Evolutionary conservation across 2,329 filamentous ascomycete species (phyloP).

Genomic region (Phyllosticta citriasiana): DNA sequence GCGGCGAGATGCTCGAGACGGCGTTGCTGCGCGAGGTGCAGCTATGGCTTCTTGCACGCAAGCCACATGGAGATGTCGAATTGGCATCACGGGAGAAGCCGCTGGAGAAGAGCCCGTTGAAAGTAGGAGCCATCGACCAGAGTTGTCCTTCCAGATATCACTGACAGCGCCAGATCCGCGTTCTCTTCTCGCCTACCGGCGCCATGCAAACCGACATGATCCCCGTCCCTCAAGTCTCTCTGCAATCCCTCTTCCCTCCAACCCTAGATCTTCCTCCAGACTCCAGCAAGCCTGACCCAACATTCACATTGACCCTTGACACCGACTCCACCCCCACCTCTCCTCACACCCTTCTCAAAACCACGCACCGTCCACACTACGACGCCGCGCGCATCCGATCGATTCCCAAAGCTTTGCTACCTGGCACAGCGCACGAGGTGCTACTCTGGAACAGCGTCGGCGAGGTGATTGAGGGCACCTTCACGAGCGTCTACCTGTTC

Average conservation of each 20-base stretch:
- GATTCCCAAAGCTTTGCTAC: slow-evolving; percentile 36
- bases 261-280: slow-evolving; percentile 40
- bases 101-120: not conserved
- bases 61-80: slow-evolving; percentile 5
- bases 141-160: not conserved
- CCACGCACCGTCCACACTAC: slow-evolving; percentile 64
- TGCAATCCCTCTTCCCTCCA: slow-evolving; percentile 49
- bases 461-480: slow-evolving; percentile 75
- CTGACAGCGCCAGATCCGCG: slow-evolving; percentile 39
- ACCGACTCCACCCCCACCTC: slow-evolving; percentile 39
- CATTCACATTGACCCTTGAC: slow-evolving; percentile 41
- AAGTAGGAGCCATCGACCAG: not conserved
- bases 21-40: slow-evolving; percentile 25
- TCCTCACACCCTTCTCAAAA: slow-evolving; percentile 79
- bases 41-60: slow-evolving; percentile 12
- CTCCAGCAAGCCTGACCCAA: slow-evolving; percentile 14
- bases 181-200: slow-evolving; percentile 39
- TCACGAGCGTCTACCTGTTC: slow-evolving; percentile 75
- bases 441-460: slow-evolving; percentile 57
- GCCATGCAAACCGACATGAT: slow-evolving; percentile 29
- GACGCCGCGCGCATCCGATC: slow-evolving; percentile 55
- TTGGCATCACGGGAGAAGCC: slow-evolving; percentile 15
- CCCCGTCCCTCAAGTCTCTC: slow-evolving; percentile 30
- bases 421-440: slow-evolving; percentile 47
- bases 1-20: slow-evolving; percentile 24